These are phyloP conservation scores for Hypoxylon subgilvum DNA, from an alignment of 495 filamentous ascomycete genomes.

Conservation along the genomic window DNA sequence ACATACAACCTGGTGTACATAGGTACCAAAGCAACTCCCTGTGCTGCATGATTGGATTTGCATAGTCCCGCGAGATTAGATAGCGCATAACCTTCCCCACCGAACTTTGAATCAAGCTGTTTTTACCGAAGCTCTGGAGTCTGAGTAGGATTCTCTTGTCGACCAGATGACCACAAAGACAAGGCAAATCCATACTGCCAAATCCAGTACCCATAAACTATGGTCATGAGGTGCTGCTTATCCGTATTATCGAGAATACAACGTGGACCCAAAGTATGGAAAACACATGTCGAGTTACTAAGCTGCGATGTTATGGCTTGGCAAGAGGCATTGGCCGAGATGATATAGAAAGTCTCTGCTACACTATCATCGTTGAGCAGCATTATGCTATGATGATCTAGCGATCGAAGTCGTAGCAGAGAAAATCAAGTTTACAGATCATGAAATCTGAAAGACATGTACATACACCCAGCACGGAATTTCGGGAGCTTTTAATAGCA, in stretches of 20 bases:
- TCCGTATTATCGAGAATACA: too few species aligned
- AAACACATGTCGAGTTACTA: background rate
- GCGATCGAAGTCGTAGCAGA: too few species aligned
- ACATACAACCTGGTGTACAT: background rate
- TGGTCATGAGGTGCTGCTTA: too few species aligned
- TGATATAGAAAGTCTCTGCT: background rate
- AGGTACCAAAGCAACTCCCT: constrained; percentile 19
- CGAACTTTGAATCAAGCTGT: constrained; percentile 7
- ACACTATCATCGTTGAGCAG: background rate
- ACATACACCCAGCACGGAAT: constrained; percentile 5
- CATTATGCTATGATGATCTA: too few species aligned
- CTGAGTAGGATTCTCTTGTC: background rate
- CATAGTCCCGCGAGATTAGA: constrained; percentile 33
- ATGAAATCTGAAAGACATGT: background rate
- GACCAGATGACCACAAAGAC: too few species aligned
- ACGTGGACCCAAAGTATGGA: too few species aligned
- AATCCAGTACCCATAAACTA: too few species aligned
- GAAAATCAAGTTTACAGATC: too few species aligned
- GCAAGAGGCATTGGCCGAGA: background rate
- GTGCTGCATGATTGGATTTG: constrained; percentile 25
- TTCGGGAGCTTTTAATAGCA: background rate
- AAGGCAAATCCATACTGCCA: too few species aligned
- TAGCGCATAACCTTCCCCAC: constrained; percentile 34
- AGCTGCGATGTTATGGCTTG: background rate
- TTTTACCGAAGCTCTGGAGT: constrained; percentile 1